A percentile compares a stretch with the other conserved stretches of the same genome.
These are phyloP conservation scores for Suhomyces sp. DNA, from an alignment of 805 yeast species.

Conservation along the genomic window DNA sequence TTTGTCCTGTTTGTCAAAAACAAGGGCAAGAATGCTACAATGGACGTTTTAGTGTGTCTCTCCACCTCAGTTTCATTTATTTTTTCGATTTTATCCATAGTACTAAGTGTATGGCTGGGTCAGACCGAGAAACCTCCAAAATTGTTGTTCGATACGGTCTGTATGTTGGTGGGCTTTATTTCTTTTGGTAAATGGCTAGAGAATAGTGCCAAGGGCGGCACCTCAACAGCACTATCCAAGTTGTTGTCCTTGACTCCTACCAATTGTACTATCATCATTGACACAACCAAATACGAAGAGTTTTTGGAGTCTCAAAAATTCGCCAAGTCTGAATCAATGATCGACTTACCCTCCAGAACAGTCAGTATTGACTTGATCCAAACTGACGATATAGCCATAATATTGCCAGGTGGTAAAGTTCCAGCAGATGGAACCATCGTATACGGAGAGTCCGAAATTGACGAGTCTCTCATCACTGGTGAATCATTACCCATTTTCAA, in stretches of 20 bases:
- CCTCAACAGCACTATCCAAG: conserved; percentile 82
- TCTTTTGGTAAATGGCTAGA: conserved; percentile 90
- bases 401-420: conserved; percentile 81
- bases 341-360: conserved; percentile 37
- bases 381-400: conserved; percentile 67
- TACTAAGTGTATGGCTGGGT: conserved; percentile 45
- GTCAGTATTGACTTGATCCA: conserved; percentile 80
- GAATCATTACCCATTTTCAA: conserved; percentile 79
- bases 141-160: conserved; percentile 79
- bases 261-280: conserved; percentile 60
- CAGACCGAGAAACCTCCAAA: conserved; percentile 51
- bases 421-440: conserved; percentile 89
- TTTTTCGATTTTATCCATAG: conserved; percentile 67
- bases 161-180: conserved; percentile 81
- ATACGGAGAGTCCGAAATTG: conserved; percentile 76
- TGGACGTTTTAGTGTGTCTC: conserved; percentile 86
- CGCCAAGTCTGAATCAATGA: conserved; percentile 10
- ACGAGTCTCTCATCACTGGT: conserved; percentile 90
- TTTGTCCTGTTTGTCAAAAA: conserved; percentile 65
- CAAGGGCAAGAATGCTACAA: conserved; percentile 60
- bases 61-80: conserved; percentile 77
- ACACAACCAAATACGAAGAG: conserved; percentile 25
- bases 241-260: conserved; percentile 80
- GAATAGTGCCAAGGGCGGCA: conserved; percentile 88
- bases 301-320: conserved; percentile 10